Conservation (phyloP, 345 rosid species). For the Anastatica hierochuntica region DNA sequence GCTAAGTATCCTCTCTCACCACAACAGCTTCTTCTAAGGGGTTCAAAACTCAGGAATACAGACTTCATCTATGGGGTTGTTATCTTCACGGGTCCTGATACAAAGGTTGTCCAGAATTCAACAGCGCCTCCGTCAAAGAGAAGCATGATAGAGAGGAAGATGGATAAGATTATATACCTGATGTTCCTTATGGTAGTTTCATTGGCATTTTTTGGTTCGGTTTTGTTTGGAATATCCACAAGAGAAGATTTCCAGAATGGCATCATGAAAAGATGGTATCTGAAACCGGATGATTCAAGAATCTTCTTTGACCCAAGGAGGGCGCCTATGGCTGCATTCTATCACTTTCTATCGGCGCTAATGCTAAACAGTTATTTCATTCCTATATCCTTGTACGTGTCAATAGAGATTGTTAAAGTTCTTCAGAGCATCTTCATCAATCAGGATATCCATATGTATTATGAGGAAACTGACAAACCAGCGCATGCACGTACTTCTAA, state of each 20-base stretch:
- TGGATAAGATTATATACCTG: conserved; percentile 70
- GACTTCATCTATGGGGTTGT: conserved; percentile 73
- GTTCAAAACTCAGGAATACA: conserved; percentile 83
- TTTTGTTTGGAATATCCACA: conserved; percentile 60
- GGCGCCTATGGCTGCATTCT: conserved; percentile 43
- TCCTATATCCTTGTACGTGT: conserved; percentile 92
- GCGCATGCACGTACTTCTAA: conserved; percentile 90
- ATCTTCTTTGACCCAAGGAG: conserved; percentile 53
- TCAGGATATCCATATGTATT: conserved; percentile 73
- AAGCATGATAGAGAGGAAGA: conserved; percentile 77
- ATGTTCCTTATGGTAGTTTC: conserved; percentile 49
- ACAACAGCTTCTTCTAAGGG: conserved; percentile 93
- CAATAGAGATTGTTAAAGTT: conserved; percentile 83
- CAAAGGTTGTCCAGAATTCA: conserved; percentile 87
- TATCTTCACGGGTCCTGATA: conserved; percentile 87
- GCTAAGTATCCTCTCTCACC: conserved; percentile 60
- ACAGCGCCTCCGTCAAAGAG: conserved; percentile 90
- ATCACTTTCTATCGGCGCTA: conserved; percentile 65
- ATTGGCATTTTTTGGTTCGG: conserved; percentile 55
- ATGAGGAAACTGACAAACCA: conserved; percentile 76
- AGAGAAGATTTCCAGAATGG: conserved; percentile 44
- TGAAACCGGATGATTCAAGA: conserved; percentile 48
- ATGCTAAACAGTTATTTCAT: conserved; percentile 70
- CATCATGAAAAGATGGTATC: conserved; percentile 79
- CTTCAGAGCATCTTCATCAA: conserved; percentile 88